phyloP scores from a whole-genome alignment of 2,329 filamentous ascomycete genomes.

The Dactylella cylindrospora region DNA sequence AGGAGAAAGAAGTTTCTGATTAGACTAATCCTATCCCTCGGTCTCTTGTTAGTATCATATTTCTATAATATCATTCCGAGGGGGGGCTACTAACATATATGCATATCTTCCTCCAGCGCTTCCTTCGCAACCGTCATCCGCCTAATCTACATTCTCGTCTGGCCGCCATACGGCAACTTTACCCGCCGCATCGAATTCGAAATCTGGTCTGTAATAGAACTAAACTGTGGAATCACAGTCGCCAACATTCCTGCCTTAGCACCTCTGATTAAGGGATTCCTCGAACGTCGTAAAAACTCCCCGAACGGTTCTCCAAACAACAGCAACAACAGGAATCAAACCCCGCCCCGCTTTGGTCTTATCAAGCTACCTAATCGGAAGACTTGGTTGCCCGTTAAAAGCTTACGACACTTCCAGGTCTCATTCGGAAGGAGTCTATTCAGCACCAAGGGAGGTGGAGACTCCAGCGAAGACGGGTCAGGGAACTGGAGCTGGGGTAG shows the following conservation, averaged over 20 bases:
- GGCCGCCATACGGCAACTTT: neutral
- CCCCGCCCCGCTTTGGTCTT: conserved; percentile 1
- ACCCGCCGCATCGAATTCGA: conserved; percentile 9
- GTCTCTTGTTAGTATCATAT: conserved; percentile 49
- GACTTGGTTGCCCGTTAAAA: neutral
- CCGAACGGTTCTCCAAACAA: neutral
- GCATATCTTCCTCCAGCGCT: neutral
- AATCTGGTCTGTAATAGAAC: conserved; percentile 6
- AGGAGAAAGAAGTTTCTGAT: conserved; percentile 52
- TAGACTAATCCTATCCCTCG: conserved; percentile 52
- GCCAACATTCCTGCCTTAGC: conserved; percentile 13
- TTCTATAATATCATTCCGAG: too few relatives aligned
- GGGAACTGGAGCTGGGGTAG: neutral
- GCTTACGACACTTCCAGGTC: neutral
- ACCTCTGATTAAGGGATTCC: conserved; percentile 4
- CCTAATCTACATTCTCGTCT: conserved; percentile 1
- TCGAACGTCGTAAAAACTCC: conserved; percentile 1
- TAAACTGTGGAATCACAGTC: conserved; percentile 2
- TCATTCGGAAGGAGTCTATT: neutral
- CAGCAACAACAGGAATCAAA: neutral
- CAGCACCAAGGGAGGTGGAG: neutral
- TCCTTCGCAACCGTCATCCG: conserved; percentile 12
- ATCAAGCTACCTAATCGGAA: neutral
- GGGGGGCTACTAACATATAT: neutral
- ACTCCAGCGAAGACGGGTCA: neutral